phyloP scores from a whole-genome alignment of 441 rosid genomes.

The Bruguiera hainesii region DNA sequence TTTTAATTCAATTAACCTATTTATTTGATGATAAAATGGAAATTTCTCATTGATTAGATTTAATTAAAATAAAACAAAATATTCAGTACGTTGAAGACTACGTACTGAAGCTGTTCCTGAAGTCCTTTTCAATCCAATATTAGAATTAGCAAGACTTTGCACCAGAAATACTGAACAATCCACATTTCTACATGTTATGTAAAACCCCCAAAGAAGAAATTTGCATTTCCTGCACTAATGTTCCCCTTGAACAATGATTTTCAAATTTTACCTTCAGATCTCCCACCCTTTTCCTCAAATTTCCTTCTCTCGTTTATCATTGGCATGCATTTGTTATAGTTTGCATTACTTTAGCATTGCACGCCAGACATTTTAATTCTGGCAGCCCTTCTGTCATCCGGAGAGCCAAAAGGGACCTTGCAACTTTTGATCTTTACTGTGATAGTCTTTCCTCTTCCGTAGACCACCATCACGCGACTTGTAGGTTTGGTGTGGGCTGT shows the following conservation, averaged over 20 bases:
- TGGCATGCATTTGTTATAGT: slow-evolving; percentile 4
- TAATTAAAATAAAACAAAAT: too few species aligned
- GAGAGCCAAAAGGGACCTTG: background rate
- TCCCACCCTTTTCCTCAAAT: background rate
- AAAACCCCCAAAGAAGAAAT: background rate
- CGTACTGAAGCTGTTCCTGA: too few species aligned
- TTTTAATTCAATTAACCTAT: too few species aligned
- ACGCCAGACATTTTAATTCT: background rate
- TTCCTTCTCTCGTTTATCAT: background rate
- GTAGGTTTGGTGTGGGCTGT: slow-evolving; percentile 16
- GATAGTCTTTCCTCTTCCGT: background rate
- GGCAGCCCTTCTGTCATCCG: slow-evolving; percentile 4
- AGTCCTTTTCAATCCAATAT: slow-evolving; percentile 5
- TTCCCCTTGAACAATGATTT: slow-evolving; percentile 4
- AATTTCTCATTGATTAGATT: too few species aligned
- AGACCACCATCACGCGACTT: slow-evolving; percentile 11
- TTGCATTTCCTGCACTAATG: slow-evolving; percentile 13
- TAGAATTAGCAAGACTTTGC: slow-evolving; percentile 19
- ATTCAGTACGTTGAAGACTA: too few species aligned
- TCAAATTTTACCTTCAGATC: background rate
- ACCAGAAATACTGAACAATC: slow-evolving; percentile 16
- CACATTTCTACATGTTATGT: slow-evolving; percentile 13
- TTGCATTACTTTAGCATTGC: slow-evolving; percentile 22
- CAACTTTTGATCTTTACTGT: background rate
- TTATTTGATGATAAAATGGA: too few species aligned